These are phyloP conservation scores for Wolfiporia cocos DNA, from an alignment of 1,284 basidiomycete genomes.

Conservation along the genomic window DNA sequence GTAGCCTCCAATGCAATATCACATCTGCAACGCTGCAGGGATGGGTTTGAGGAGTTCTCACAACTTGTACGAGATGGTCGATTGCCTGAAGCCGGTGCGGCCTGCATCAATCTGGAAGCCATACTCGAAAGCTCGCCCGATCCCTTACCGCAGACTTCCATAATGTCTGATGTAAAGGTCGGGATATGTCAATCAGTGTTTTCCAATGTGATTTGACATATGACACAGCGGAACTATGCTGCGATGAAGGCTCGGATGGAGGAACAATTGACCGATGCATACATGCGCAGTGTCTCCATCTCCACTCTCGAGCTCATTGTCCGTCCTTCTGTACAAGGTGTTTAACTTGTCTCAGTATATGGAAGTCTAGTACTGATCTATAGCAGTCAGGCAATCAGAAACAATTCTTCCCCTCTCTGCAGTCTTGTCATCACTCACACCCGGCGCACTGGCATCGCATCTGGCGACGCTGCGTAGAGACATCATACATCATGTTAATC, in stretches of 20 bases:
- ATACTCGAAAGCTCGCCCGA: slow-evolving; percentile 43
- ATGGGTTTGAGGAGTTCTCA: slow-evolving; percentile 36
- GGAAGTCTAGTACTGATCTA: neutral
- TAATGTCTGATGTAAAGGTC: slow-evolving; percentile 57
- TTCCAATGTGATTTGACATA: slow-evolving; percentile 4
- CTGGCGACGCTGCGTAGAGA: slow-evolving; percentile 61
- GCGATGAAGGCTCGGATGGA: slow-evolving; percentile 53
- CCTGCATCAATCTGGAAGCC: slow-evolving; percentile 34
- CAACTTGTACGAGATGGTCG: slow-evolving; percentile 45
- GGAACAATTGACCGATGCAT: slow-evolving; percentile 69
- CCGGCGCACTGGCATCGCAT: slow-evolving; percentile 44
- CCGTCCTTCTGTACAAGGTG: slow-evolving; percentile 51
- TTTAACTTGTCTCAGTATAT: slow-evolving; percentile 11
- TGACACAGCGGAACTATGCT: slow-evolving; percentile 43
- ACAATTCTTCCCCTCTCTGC: slow-evolving; percentile 44
- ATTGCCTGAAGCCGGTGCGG: slow-evolving; percentile 52
- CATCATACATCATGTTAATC: slow-evolving; percentile 55
- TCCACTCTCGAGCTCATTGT: slow-evolving; percentile 44
- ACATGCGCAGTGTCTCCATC: slow-evolving; percentile 47
- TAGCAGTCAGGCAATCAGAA: slow-evolving; percentile 50
- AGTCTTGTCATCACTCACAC: slow-evolving; percentile 55
- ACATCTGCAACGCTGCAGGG: slow-evolving; percentile 46
- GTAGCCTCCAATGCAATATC: slow-evolving; percentile 42
- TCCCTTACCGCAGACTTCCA: slow-evolving; percentile 43
- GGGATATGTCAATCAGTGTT: slow-evolving; percentile 10